phyloP scores from a whole-genome alignment of 257 asterid species.

The Penstemon newberryi region DNA sequence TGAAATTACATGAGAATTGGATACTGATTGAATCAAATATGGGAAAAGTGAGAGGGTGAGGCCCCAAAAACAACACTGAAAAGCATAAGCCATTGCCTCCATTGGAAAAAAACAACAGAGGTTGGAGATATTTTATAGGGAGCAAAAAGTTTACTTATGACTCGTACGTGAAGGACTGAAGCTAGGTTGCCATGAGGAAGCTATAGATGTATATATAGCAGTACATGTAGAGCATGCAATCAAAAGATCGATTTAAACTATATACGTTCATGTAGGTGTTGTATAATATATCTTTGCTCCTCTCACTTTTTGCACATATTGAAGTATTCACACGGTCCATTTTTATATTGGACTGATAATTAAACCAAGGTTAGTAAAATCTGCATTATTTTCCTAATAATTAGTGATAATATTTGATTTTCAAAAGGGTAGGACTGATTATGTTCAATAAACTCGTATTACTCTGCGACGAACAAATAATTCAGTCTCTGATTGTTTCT shows the following conservation, averaged over 20 bases:
- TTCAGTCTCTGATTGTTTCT: not conserved
- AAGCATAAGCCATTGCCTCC: slow-evolving; percentile 36
- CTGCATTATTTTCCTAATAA: slow-evolving; percentile 2
- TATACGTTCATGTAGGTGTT: slow-evolving; percentile 1
- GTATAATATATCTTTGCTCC: slow-evolving; percentile 15
- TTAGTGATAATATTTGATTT: slow-evolving; percentile 3
- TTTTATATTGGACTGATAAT: slow-evolving; percentile 21
- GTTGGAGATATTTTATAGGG: slow-evolving; percentile 34
- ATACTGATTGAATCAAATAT: slow-evolving; percentile 33
- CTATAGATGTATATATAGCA: not conserved
- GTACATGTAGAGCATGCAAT: no score
- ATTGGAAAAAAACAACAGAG: slow-evolving; percentile 25
- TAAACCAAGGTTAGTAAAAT: slow-evolving; percentile 22
- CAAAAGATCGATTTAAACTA: not conserved
- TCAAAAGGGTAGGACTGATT: not conserved
- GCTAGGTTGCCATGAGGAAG: slow-evolving; percentile 24
- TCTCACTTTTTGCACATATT: slow-evolving; percentile 8
- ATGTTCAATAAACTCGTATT: not conserved
- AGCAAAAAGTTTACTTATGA: slow-evolving; percentile 21
- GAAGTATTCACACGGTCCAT: slow-evolving; percentile 1
- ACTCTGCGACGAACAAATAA: not conserved
- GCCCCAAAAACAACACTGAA: slow-evolving; percentile 38
- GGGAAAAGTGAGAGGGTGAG: slow-evolving; percentile 49
- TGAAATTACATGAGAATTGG: slow-evolving; percentile 49
- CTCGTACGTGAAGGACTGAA: not conserved